Base-by-base conservation (phyloP, 2,329 filamentous ascomycete genomes). In the Epichloe bromicola region DNA sequence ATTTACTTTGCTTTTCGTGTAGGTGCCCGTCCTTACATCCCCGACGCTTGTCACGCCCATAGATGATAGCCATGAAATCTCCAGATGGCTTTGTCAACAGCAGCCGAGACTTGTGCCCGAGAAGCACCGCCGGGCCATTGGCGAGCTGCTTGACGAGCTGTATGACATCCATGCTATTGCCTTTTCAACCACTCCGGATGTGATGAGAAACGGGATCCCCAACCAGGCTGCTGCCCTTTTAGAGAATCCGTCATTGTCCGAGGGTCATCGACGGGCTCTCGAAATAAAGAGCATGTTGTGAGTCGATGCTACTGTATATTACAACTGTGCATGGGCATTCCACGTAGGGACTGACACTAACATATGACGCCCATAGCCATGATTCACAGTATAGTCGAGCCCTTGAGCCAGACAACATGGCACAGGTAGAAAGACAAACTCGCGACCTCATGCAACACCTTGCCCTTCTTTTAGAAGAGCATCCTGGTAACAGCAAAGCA, bases 241-340 rank as follows among this genome's bases (percentile, higher is more conserved):
- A 2, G 62, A 64, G 52, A 57, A 54, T 15, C 54, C 55, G 5
- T 55, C 56, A 15, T 54, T 65, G 6, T 57, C 60, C 7, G 58
- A 59, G 36, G 46, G 48, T 10, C 57, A 64, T 43, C 62, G 62
- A 2, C 57, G 62, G 37, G 59, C 59, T 2, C 56, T 65, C 4
- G 62, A 65, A 54, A 60, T 63, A 30, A 63, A 62, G 44, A 64
- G 59, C 20, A 46, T 63, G 19, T 62, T 61, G 61, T 65, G 57
- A 59, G 63, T 62, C 8, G 14, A 19, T 34, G 19, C 10, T 30
- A 30, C 30, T 30, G 10, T 8, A 30, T 30, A 30, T 30, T 30
- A 10, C 30, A 30, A 11, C 3, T 30, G 10, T 30, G 30, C 30
- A 30, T 30, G 30, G 30, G 3, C 30, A 30, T 30, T 30, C 30